phyloP scores from a whole-genome alignment of 441 rosid genomes.

The Arabidopsis hybrid region DNA sequence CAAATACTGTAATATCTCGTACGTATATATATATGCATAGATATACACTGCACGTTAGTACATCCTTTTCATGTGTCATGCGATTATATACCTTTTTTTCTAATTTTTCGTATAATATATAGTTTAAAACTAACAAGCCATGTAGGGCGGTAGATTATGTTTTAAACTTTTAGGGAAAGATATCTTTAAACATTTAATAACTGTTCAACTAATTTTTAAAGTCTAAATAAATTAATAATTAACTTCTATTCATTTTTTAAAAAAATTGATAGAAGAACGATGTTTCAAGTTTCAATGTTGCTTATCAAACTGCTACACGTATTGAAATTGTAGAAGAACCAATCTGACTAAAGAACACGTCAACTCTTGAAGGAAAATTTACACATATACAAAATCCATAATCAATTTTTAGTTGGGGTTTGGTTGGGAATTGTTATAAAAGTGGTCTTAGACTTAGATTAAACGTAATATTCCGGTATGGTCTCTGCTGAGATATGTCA shows the following conservation, averaged over 20 bases:
- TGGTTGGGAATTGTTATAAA: conserved; percentile 35
- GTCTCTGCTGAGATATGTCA: conserved; percentile 29
- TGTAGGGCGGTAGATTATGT: conserved; percentile 19
- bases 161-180: conserved; percentile 2
- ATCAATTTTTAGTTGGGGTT: conserved; percentile 33
- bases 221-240: background rate
- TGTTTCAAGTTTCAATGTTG: conserved; percentile 35
- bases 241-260: background rate
- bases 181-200: conserved; percentile 5
- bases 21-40: background rate
- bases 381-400: conserved; percentile 20
- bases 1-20: conserved; percentile 8
- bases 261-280: conserved; percentile 20
- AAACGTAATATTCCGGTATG: background rate
- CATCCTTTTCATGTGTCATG: conserved; percentile 36
- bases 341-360: conserved; percentile 33
- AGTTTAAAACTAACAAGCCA: conserved; percentile 8
- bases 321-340: conserved; percentile 30
- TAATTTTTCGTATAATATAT: background rate
- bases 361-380: conserved; percentile 19
- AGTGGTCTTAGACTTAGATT: background rate
- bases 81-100: conserved; percentile 5
- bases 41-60: conserved; percentile 24
- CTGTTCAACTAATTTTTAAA: conserved; percentile 23
- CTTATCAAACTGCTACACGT: conserved; percentile 39